These are phyloP conservation scores for Erigeron canadensis DNA, from an alignment of 129 eudicot species.

Conservation along the genomic window DNA sequence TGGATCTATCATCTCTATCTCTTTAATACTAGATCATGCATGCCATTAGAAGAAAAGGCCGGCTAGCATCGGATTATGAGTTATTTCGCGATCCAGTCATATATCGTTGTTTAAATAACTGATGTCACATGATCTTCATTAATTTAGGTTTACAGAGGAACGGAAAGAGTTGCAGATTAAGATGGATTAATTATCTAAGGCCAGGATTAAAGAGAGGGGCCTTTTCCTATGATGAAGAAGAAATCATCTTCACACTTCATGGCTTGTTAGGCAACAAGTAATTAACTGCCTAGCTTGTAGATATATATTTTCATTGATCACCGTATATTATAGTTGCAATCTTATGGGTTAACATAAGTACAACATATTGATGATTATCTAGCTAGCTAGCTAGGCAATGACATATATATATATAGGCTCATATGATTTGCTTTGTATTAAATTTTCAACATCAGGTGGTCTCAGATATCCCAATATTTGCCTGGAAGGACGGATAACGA, in stretches of 20 bases:
- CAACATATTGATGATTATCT: no score
- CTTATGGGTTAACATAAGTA: neutral
- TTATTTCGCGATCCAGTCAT: no score
- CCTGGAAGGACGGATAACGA: slow-evolving; percentile 10
- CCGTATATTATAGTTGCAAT: no score
- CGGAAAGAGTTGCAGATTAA: slow-evolving; percentile 8
- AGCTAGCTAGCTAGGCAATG: no score
- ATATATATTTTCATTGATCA: neutral
- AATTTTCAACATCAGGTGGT: neutral
- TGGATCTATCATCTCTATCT: no score
- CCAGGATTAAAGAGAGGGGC: slow-evolving; percentile 10
- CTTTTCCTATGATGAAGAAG: neutral
- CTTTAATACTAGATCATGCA: no score
- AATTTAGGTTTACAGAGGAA: slow-evolving; percentile 8
- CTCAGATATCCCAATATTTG: slow-evolving; percentile 11
- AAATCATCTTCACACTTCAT: neutral
- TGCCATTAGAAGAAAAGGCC: no score
- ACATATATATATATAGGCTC: neutral
- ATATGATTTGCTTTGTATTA: neutral
- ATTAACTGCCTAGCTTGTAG: neutral
- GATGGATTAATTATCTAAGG: slow-evolving; percentile 12
- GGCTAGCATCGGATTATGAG: no score
- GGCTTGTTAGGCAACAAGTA: slow-evolving; percentile 5
- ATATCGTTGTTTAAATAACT: neutral
- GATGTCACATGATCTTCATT: neutral